Evolutionary conservation across 306 rosid species (phyloP), one percentile per base, ranked within the genome.

Genomic region (Quillaja saponaria): DNA sequence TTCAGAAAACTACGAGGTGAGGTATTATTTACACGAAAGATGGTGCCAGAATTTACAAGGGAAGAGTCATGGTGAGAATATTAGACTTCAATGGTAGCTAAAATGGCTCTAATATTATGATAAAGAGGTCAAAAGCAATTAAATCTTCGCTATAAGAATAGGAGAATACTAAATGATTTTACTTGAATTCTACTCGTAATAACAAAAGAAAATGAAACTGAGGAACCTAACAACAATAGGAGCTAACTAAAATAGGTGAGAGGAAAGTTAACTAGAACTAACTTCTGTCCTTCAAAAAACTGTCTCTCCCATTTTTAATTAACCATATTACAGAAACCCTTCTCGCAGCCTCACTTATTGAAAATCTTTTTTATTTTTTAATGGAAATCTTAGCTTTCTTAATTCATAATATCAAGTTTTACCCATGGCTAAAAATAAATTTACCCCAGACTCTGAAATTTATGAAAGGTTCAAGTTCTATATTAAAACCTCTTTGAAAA

Each of bases 171-270:
- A 18, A 46, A 58, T 66, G 48, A 51, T 47, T 67, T 37, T 28
- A 69, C 61, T 7, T 10, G 21, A 54, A 54, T 49, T 16, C 18
- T 7, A 34, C n/a, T 52, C 6, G 28, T 13, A 34, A 14, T 53
- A 66, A 64, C 55, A 51, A 47, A 60, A 57, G 33, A 72, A 21
- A 28, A 41, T 41, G 20, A 55, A 66, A 39, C n/a, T 19, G 51
- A 17, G 34, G 10, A 11, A 10, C 45, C 18, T 21, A 41, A 3
- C 9, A 20, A 40, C 40, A 28, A 8, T 7, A 15, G 15, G 16
- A 54, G 37, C 51, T 37, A 61, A 46, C 49, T 46, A 41, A 67
- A 67, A 40, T 41, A 47, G n/a, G 34, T 74, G 73, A 45, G 37
- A 49, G 25, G 57, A 61, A 46, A 51, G 6, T 34, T 59, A 31